These are phyloP conservation scores for Aureobasidium namibiae DNA, from an alignment of 2,329 filamentous ascomycete species.

Conservation along the genomic window DNA sequence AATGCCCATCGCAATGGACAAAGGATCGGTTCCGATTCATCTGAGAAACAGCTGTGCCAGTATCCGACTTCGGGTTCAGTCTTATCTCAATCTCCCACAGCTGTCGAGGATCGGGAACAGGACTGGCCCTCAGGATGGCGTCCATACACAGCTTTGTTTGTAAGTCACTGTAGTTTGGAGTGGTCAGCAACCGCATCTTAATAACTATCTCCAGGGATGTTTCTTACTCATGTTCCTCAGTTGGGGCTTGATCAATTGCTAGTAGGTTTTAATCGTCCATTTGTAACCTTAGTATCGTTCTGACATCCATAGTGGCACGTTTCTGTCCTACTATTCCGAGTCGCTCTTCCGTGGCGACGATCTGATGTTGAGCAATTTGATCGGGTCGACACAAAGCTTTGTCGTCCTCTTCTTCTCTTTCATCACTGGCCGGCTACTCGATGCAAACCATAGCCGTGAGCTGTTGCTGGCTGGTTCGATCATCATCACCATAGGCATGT, in stretches of 20 bases:
- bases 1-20: neutral
- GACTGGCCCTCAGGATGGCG: constrained; percentile 39
- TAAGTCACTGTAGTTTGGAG: neutral
- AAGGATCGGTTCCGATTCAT: neutral
- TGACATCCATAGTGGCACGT: constrained; percentile 30
- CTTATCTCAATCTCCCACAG: neutral
- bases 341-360: constrained; percentile 33
- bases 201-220: constrained; percentile 27
- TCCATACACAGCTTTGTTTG: constrained; percentile 35
- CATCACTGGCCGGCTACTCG: constrained; percentile 40
- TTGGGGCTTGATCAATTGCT: constrained; percentile 42
- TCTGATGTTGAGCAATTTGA: constrained; percentile 37
- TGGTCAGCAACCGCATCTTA: neutral
- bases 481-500: constrained; percentile 36
- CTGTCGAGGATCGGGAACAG: constrained; percentile 21
- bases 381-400: constrained; percentile 41
- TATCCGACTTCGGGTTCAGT: neutral
- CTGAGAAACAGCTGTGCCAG: neutral
- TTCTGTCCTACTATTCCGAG: constrained; percentile 41
- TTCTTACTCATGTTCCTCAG: constrained; percentile 45
- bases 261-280: constrained; percentile 15
- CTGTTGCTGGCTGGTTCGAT: constrained; percentile 36
- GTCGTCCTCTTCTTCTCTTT: constrained; percentile 39
- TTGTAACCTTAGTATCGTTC: neutral
- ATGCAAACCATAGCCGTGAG: constrained; percentile 36